Percentiles rank a stretch among this genome's conserved stretches.
These are phyloP conservation scores for Incumbomyces lentus DNA, from an alignment of 2,329 filamentous ascomycete genomes.

Conservation along the genomic window DNA sequence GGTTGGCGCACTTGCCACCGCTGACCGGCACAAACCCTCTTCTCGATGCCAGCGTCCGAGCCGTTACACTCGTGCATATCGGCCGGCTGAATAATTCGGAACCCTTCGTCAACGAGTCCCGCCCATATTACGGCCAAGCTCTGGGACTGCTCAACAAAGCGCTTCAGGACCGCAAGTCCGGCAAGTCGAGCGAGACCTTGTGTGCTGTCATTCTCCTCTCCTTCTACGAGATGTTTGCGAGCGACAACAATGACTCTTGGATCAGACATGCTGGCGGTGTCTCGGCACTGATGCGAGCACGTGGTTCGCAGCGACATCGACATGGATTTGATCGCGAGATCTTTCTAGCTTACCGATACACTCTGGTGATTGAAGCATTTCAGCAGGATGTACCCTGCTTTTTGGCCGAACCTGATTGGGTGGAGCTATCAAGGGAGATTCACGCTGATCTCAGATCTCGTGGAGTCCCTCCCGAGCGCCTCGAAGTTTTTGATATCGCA, in stretches of 20 bases:
- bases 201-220: conserved; percentile 27
- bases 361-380: conserved; percentile 27
- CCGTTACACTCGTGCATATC: conserved; percentile 25
- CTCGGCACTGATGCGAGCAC: conserved; percentile 26
- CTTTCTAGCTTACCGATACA: conserved; percentile 28
- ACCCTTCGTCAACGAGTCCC: conserved; percentile 21
- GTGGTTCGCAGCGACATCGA: conserved; percentile 25
- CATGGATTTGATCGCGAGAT: conserved; percentile 27
- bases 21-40: conserved; percentile 15
- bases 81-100: conserved; percentile 20
- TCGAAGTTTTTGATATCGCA: conserved; percentile 17
- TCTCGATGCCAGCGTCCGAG: conserved; percentile 21
- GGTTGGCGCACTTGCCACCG: conserved; percentile 16
- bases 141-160: conserved; percentile 24
- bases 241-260: conserved; percentile 28
- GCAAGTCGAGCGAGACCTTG: conserved; percentile 26
- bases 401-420: conserved; percentile 27
- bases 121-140: conserved; percentile 25
- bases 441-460: conserved; percentile 18
- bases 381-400: conserved; percentile 27
- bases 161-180: conserved; percentile 21
- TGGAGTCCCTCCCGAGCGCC: conserved; percentile 6
- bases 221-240: conserved; percentile 29
- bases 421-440: conserved; percentile 24
- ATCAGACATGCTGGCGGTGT: conserved; percentile 29